Percentiles rank a stretch among this genome's conserved stretches.
These are phyloP conservation scores for Lindgomyces ingoldianus DNA, from an alignment of 495 filamentous ascomycete species.

Conservation along the genomic window DNA sequence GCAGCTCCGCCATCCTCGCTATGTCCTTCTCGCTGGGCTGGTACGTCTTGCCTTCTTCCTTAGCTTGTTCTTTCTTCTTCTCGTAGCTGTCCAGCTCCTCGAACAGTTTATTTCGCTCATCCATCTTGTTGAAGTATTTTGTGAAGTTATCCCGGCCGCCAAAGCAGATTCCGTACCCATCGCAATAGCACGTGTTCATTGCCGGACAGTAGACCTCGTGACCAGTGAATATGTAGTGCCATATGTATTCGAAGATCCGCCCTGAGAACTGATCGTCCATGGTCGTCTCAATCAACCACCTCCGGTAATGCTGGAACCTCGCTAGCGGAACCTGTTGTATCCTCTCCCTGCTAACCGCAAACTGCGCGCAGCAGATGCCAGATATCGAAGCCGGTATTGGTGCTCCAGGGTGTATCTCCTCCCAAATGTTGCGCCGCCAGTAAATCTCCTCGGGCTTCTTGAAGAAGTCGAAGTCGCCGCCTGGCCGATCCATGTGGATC, in stretches of 20 bases:
- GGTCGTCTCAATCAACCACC: conserved; percentile 63
- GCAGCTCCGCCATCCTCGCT: conserved; percentile 27
- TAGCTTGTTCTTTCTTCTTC: conserved; percentile 20
- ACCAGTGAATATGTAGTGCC: conserved; percentile 62
- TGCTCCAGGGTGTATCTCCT: conserved; percentile 37
- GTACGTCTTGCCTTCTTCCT: conserved; percentile 11
- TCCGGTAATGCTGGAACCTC: conserved; percentile 62
- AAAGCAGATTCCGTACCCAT: conserved; percentile 72
- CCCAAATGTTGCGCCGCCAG: conserved; percentile 33
- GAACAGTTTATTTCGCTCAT: conserved; percentile 26
- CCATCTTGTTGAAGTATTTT: conserved; percentile 42
- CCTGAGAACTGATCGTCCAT: conserved; percentile 64
- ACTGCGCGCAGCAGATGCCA: conserved; percentile 60
- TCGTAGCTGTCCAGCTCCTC: conserved; percentile 27
- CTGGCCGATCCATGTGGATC: conserved; percentile 49
- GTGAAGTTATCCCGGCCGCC: conserved; percentile 55
- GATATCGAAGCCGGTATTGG: conserved; percentile 34
- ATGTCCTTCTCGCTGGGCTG: conserved; percentile 12
- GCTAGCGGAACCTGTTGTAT: conserved; percentile 56
- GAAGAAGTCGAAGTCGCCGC: conserved; percentile 34
- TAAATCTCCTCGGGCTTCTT: conserved; percentile 38
- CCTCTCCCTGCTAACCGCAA: conserved; percentile 45
- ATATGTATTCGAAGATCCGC: conserved; percentile 70
- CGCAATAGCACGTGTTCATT: conserved; percentile 68
- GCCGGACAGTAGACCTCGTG: conserved; percentile 59